phyloP scores from a whole-genome alignment of 257 asterid species.

The Solanum etuberosum region DNA sequence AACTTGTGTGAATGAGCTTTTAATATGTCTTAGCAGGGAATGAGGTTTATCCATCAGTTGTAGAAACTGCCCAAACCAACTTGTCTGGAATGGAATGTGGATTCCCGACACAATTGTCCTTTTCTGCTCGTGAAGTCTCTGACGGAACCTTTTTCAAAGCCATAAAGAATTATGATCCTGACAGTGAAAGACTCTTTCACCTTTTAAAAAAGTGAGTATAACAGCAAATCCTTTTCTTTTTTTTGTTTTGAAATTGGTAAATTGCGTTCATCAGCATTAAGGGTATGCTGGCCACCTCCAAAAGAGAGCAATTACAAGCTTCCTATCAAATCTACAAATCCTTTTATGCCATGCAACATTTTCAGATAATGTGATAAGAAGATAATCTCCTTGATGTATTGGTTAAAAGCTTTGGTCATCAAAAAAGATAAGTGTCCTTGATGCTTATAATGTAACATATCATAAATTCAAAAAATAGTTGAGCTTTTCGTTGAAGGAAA shows the following conservation, averaged over 20 bases:
- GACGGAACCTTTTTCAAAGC: conserved; percentile 87
- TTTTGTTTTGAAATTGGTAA: not conserved
- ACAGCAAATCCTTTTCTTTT: not conserved
- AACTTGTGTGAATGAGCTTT: conserved; percentile 13
- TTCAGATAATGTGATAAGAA: conserved; percentile 5
- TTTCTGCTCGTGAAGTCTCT: conserved; percentile 93
- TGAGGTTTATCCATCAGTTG: conserved; percentile 72
- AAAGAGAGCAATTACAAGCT: not conserved
- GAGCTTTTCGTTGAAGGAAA: not conserved
- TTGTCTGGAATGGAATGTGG: conserved; percentile 62
- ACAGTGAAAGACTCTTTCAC: conserved; percentile 57
- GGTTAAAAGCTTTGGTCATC: not conserved
- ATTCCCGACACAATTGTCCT: conserved; percentile 76
- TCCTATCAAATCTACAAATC: not conserved
- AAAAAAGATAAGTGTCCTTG: not conserved
- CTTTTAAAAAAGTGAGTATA: conserved; percentile 59
- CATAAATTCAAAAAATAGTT: not conserved
- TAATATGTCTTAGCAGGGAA: conserved; percentile 34
- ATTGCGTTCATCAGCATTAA: not conserved
- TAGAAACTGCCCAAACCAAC: conserved; percentile 43
- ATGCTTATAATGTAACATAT: not conserved
- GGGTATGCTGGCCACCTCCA: not conserved
- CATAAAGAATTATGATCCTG: conserved; percentile 79
- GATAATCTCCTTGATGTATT: not conserved
- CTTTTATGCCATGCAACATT: conserved; percentile 1